Base-by-base conservation (phyloP, 352 stramenopile genomes). In the Globisporangium cystogenes region DNA sequence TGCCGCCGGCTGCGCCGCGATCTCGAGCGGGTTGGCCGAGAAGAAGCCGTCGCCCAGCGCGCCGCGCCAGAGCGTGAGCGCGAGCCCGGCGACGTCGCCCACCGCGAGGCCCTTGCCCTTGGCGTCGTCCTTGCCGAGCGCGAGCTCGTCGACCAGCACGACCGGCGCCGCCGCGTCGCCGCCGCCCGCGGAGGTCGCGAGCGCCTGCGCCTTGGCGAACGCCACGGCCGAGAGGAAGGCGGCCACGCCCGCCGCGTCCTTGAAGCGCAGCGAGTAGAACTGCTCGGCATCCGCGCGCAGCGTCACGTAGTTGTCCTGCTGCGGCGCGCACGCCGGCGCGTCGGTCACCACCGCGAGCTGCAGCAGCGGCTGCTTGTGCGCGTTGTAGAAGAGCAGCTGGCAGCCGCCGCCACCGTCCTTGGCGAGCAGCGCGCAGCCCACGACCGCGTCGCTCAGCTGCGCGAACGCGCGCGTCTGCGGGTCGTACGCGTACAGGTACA, bases 181-280 rank as follows among this genome's bases (percentile, higher is more conserved):
- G 2, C 46, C 40, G 0, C 37, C 16, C 16, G 51, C 47, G 14
- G 21, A 35, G 3, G 65, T 45, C 20, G 64, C 65, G 18, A 76
- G 48, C n/a, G 77, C 45, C 37, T 90, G 78, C 14, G 79, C 70
- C 47, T 85, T 86, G 8, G 68, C 51, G 29, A 76, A 70, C 29
- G 76, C 77, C 4, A 82, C 67, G 1, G 76, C 74, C 5, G 54
- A 51, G 0, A 90, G 65, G 57, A 90, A 90, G 7, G 48, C 52
- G 14, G 59, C 55, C 39, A 70, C 61, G 7, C 59, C 56, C 10
- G 37, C 41, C 0, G 64, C 66, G 53, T 90, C 82, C 26, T 79
- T 76, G 59, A 92, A 92, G 41, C 79, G 78, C 78, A 92, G 82
- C 21, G 82, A 79, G 60, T 72, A 92, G 63, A 86, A 83, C 16